Conservation (phyloP, 1,284 basidiomycete genomes). For the Fomitopsis schrenkii region DNA sequence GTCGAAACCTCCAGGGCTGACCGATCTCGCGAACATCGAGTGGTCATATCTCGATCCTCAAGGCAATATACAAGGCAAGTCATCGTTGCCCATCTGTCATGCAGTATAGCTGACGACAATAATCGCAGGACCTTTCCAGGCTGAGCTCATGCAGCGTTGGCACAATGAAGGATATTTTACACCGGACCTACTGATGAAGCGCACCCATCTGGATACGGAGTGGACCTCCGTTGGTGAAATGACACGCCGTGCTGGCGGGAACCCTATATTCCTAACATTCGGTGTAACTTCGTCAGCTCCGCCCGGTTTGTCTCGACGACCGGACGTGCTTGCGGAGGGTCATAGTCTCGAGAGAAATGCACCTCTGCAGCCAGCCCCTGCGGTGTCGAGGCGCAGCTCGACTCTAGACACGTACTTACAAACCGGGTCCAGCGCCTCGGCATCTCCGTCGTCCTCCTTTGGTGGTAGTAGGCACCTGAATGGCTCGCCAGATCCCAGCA, state of each 20-base stretch:
- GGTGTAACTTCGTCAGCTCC: slow-evolving; percentile 38
- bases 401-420: slow-evolving; percentile 57
- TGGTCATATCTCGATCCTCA: slow-evolving; percentile 94
- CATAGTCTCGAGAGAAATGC: slow-evolving; percentile 34
- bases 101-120: not conserved
- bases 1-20: slow-evolving; percentile 31
- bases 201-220: slow-evolving; percentile 59
- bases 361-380: slow-evolving; percentile 64
- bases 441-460: slow-evolving; percentile 69
- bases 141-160: slow-evolving; percentile 95
- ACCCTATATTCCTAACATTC: slow-evolving; percentile 63
- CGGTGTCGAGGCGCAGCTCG: slow-evolving; percentile 49
- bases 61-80: slow-evolving; percentile 82
- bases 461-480: slow-evolving; percentile 56
- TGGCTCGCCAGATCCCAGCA: slow-evolving; percentile 63
- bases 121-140: slow-evolving; percentile 80
- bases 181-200: slow-evolving; percentile 82
- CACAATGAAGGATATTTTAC: slow-evolving; percentile 89
- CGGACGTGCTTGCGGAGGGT: slow-evolving; percentile 40
- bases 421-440: slow-evolving; percentile 49
- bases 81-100: not conserved
- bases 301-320: slow-evolving; percentile 49
- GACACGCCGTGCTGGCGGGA: slow-evolving; percentile 43
- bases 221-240: slow-evolving; percentile 66
- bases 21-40: slow-evolving; percentile 67